Evolutionary conservation across 75 land plant genomes (phyloP).

Genomic region (Selaginella tamariscina): DNA sequence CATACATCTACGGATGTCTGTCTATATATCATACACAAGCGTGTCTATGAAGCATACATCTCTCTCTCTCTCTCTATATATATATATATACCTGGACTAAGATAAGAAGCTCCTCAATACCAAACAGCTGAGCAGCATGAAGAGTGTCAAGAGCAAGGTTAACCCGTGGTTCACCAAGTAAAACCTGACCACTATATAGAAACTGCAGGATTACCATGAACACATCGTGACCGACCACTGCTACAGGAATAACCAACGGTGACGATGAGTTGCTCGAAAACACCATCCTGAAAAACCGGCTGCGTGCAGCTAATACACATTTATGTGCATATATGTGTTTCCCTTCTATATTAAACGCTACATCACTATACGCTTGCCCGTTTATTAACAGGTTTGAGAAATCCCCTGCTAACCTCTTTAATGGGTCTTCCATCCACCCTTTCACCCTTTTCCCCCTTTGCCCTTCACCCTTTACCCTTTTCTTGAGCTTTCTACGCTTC

Average conservation of each 20-base stretch:
- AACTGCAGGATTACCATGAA: constrained; percentile 78
- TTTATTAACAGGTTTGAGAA: constrained; percentile 63
- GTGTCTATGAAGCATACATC: too few relatives aligned
- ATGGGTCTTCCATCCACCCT: too few relatives aligned
- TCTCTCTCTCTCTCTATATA: neutral
- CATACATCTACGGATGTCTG: too few relatives aligned
- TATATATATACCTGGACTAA: constrained; percentile 30
- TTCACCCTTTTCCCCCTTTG: too few relatives aligned
- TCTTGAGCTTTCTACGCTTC: too few relatives aligned
- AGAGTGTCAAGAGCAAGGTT: constrained; percentile 84
- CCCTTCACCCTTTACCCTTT: too few relatives aligned
- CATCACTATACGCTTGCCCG: constrained; percentile 86
- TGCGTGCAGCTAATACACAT: constrained; percentile 74
- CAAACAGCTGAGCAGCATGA: constrained; percentile 69
- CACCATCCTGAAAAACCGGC: constrained; percentile 67
- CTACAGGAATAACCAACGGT: constrained; percentile 59
- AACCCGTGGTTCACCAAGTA: constrained; percentile 56
- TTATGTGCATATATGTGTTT: constrained; percentile 75
- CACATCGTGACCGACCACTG: constrained; percentile 80
- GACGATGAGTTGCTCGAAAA: constrained; percentile 32
- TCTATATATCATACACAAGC: too few relatives aligned
- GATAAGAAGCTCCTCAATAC: constrained; percentile 54
- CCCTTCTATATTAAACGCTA: constrained; percentile 68
- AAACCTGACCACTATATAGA: constrained; percentile 72
- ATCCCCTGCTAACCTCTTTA: constrained; percentile 53